A percentile compares a stretch with the other conserved stretches of the same genome.
These are phyloP conservation scores for Vanrija sp. DNA, from an alignment of 1,284 basidiomycete genomes.

Conservation along the genomic window DNA sequence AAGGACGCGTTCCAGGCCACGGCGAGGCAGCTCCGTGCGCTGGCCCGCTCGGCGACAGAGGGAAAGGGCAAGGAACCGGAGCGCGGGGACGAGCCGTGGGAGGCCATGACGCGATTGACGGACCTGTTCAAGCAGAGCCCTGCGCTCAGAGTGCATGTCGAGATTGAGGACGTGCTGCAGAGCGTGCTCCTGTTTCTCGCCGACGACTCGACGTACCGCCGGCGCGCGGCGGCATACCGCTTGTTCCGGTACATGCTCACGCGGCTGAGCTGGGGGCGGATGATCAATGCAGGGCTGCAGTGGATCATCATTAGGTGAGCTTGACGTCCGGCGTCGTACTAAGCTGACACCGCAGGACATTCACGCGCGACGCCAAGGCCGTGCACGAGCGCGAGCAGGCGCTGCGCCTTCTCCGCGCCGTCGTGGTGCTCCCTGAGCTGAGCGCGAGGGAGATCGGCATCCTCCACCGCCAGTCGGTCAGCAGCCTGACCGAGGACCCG, in stretches of 20 bases:
- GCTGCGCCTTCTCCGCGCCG: constrained; percentile 83
- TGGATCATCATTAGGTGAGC: constrained; percentile 81
- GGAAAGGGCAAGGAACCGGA: constrained; percentile 28
- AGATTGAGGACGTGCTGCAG: constrained; percentile 64
- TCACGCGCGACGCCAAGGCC: constrained; percentile 74
- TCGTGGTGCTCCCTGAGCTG: constrained; percentile 54
- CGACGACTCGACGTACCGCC: constrained; percentile 67
- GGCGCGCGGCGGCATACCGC: constrained; percentile 82
- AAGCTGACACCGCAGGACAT: constrained; percentile 55
- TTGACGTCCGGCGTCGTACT: too few species aligned
- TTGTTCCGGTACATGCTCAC: constrained; percentile 76
- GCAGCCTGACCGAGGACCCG: background rate
- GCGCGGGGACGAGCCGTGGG: constrained; percentile 27
- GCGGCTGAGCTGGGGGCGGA: constrained; percentile 49
- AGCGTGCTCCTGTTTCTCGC: constrained; percentile 72
- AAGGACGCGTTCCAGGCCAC: constrained; percentile 22
- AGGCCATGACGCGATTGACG: constrained; percentile 62
- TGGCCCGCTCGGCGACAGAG: constrained; percentile 11
- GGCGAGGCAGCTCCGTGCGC: constrained; percentile 18
- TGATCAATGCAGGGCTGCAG: constrained; percentile 58
- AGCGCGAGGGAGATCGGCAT: too few species aligned
- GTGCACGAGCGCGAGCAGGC: constrained; percentile 88
- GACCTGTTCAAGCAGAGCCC: constrained; percentile 68
- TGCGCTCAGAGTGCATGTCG: constrained; percentile 71
- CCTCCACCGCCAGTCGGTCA: background rate